Base-by-base conservation (phyloP, 2,329 filamentous ascomycete genomes). In the Stachybotrys elegans region DNA sequence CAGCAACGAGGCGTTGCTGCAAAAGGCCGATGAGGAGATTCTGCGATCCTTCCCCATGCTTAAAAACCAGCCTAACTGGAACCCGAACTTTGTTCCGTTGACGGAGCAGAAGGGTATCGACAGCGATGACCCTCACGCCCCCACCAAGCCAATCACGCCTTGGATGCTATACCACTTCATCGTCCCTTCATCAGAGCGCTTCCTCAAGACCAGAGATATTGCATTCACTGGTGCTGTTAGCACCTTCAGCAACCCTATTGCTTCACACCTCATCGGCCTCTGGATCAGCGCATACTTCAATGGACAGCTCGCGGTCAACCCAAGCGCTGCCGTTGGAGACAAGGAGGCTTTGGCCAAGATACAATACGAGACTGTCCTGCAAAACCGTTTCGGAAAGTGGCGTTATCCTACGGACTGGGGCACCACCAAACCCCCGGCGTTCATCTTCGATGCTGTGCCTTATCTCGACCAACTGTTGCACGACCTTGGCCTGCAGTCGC, bases 401-500 rank as follows among this genome's bases (percentile, higher is more conserved):
- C 73, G 86, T 21, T 86, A 86, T 53, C 79, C 83, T 1, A 73
- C 69, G 4, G 85, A 84, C 0, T 82, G 79, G 55, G 84, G 84
- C 1, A 22, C 7, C 20, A 70, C 68, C 31, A 73, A 70, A 56
- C 71, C 75, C 46, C 83, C 83, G 0, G 85, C 88, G 58, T 83
- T 90, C 51, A 81, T 87, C 16, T 91, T 92, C 56, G 88, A 93
- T 60, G 76, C 76, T 0, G 59, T 92, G 43, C 85, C 85, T 4
- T 93, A 89, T 46, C 59, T 88, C 16, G 86, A 91, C 60, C 55
- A 83, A 55, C 59, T 92, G 56, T 58, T 87, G 47, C 64, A 67
- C 5, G 86, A 92, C 59, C 54, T 91, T 44, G 84, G 79, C 0
- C 60, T 90, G 43, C 65, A 72, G 16, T 66, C 67, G 13, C 69